Base-by-base conservation (phyloP, 2,329 filamentous ascomycete genomes). In the Monilinia vaccinii-corymbosi region DNA sequence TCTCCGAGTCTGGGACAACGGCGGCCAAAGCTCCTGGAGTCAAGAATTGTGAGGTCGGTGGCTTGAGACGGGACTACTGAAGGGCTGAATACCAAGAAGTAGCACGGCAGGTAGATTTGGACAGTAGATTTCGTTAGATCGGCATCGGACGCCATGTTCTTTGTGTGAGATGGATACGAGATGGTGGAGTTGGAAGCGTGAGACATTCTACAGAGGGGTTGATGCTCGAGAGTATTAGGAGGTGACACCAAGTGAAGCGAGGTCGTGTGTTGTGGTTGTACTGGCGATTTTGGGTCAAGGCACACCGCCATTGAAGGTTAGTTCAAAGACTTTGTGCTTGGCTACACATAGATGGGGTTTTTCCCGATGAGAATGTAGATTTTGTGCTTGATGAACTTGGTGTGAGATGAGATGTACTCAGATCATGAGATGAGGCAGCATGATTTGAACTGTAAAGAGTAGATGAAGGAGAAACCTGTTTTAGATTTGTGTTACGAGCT, bases 391-490 rank as follows among this genome's bases (percentile, higher is more conserved):
- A 18, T 44, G 36, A n/a, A 16, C 11, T 42, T 31, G 38, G 50
- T 53, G 13, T 25, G 36, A 53, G 50, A 53, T 53, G 38, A 44
- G 50, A 53, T 53, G 50, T 53, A 44, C 50, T 53, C 25, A 44
- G 38, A 53, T 53, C 50, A 44, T 50, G 31, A 57, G 44, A 57
- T 57, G 32, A 57, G 55, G 40, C 46, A 11, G 50, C 44, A 38
- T 44, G 25, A 53, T 53, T 53, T 16, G 50, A 53, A 53, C 25
- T 32, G 38, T 31, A 53, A n/a, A n/a, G n/a, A n/a, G n/a, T n/a
- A n/a, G 50, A 53, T 53, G 13, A n/a, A 32, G 45, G 18, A 47
- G 45, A 50, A 40, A 36, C 46, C 32, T 32, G 45, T 31, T 18
- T 50, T 50, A 50, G 44, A 47, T 57, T 21, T 25, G 50, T 44